phyloP scores from a whole-genome alignment of 1,139 yeast genomes.

The Kazachstania sp. region DNA sequence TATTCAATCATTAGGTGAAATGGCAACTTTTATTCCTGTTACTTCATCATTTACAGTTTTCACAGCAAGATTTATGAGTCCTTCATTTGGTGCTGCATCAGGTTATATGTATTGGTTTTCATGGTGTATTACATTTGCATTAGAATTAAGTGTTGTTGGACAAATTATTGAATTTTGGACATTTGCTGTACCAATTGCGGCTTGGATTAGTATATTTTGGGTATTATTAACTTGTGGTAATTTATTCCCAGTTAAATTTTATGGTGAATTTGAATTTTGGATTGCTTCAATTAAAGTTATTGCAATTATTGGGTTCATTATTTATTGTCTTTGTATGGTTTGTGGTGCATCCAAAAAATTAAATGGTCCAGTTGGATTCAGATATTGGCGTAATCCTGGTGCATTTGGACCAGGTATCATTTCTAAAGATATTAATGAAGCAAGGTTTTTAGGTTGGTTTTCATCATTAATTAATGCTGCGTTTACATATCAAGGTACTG shows the following conservation, averaged over 20 bases:
- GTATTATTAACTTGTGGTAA: slow-evolving; percentile 44
- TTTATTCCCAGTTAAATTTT: slow-evolving; percentile 54
- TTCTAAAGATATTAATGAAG: slow-evolving; percentile 49
- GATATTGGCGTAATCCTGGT: slow-evolving; percentile 92
- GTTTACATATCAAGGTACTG: slow-evolving; percentile 78
- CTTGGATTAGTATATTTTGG: slow-evolving; percentile 69
- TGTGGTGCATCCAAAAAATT: slow-evolving; percentile 55
- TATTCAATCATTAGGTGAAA: slow-evolving; percentile 65
- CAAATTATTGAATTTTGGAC: slow-evolving; percentile 77
- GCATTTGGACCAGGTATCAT: slow-evolving; percentile 61
- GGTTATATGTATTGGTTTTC: slow-evolving; percentile 85
- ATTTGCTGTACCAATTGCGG: slow-evolving; percentile 52
- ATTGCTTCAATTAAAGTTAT: slow-evolving; percentile 61
- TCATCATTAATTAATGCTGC: slow-evolving; percentile 62
- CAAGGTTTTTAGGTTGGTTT: slow-evolving; percentile 63
- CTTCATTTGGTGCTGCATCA: slow-evolving; percentile 67
- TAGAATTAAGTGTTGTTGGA: slow-evolving; percentile 76
- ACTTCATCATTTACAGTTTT: slow-evolving; percentile 57
- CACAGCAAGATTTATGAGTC: slow-evolving; percentile 46
- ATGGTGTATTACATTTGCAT: slow-evolving; percentile 80
- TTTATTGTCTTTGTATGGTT: slow-evolving; percentile 63
- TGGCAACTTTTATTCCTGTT: slow-evolving; percentile 66
- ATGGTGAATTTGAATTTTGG: slow-evolving; percentile 69
- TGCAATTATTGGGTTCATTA: slow-evolving; percentile 64
- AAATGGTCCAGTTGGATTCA: slow-evolving; percentile 69